phyloP scores from a whole-genome alignment of 2,329 filamentous ascomycete species.

The Diplodia corticola region DNA sequence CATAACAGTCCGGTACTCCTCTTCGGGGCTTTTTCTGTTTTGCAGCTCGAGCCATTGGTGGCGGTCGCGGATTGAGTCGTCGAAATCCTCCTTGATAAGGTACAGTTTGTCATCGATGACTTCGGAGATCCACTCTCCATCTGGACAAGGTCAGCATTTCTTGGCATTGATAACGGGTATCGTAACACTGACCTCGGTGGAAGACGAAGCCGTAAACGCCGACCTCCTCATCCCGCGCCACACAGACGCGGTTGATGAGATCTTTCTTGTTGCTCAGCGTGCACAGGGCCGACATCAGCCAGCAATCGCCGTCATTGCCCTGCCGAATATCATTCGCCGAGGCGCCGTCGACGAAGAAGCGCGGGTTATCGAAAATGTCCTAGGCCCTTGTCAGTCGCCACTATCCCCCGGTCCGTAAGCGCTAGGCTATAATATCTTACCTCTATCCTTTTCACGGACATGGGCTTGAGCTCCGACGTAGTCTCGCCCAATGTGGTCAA shows the following conservation, averaged over 20 bases:
- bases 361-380: slow-evolving; percentile 77
- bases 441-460: slow-evolving; percentile 71
- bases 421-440: slow-evolving; percentile 35
- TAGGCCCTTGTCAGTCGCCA: slow-evolving; percentile 45
- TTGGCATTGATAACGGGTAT: not conserved
- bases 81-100: slow-evolving; percentile 74
- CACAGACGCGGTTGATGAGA: slow-evolving; percentile 72
- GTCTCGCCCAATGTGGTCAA: slow-evolving; percentile 45
- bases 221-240: slow-evolving; percentile 68
- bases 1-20: slow-evolving; percentile 66
- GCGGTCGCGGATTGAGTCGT: slow-evolving; percentile 70
- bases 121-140: slow-evolving; percentile 73
- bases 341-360: slow-evolving; percentile 75
- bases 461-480: slow-evolving; percentile 54
- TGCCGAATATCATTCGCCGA: slow-evolving; percentile 77
- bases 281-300: slow-evolving; percentile 78
- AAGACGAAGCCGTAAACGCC: slow-evolving; percentile 88
- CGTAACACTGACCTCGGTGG: slow-evolving; percentile 53
- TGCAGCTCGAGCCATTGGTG: slow-evolving; percentile 70
- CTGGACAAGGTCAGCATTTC: slow-evolving; percentile 24
- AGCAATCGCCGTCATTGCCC: slow-evolving; percentile 78
- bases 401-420: not conserved
- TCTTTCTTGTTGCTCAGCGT: slow-evolving; percentile 71
- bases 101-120: slow-evolving; percentile 91
- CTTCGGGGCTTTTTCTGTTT: slow-evolving; percentile 59